Percentiles rank a stretch among this genome's conserved stretches.
phyloP scores from a whole-genome alignment of 305 asterid genomes.

The Fraxinus dipetala region DNA sequence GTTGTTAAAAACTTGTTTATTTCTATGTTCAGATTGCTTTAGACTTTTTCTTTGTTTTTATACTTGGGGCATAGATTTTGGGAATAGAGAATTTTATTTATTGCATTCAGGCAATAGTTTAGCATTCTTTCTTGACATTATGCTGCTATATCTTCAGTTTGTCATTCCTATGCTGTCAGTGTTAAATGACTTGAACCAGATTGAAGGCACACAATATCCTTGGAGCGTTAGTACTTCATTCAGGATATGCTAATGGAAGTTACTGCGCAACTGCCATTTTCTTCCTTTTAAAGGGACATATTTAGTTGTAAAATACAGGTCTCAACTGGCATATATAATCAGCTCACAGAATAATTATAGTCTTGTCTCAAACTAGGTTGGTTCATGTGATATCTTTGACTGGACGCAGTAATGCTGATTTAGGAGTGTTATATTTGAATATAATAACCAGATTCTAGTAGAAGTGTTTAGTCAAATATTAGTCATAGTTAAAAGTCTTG shows the following conservation, averaged over 20 bases:
- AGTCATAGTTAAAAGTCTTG: conserved; percentile 1
- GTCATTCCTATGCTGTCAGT: not conserved
- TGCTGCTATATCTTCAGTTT: conserved; percentile 6
- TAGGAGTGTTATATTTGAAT: not conserved
- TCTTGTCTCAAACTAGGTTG: not conserved
- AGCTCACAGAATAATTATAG: not conserved
- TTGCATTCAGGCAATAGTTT: not conserved
- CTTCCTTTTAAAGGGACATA: not conserved
- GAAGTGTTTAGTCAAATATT: not conserved
- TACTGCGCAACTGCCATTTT: not conserved
- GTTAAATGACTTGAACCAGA: not conserved
- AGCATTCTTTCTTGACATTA: not conserved
- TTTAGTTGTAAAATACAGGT: not conserved
- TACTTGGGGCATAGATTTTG: conserved; percentile 15
- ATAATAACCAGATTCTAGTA: not conserved
- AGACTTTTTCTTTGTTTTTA: conserved; percentile 5
- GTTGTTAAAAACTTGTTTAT: conserved; percentile 6
- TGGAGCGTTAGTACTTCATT: not conserved
- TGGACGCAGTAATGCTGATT: not conserved
- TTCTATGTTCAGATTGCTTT: conserved; percentile 24
- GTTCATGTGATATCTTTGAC: not conserved
- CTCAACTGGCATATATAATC: not conserved
- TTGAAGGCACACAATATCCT: not conserved
- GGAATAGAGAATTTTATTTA: conserved; percentile 17
- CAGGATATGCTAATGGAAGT: not conserved